Evolutionary conservation across 2,329 filamentous ascomycete genomes (phyloP).

Genomic region (Scleromitrula shiraiana): DNA sequence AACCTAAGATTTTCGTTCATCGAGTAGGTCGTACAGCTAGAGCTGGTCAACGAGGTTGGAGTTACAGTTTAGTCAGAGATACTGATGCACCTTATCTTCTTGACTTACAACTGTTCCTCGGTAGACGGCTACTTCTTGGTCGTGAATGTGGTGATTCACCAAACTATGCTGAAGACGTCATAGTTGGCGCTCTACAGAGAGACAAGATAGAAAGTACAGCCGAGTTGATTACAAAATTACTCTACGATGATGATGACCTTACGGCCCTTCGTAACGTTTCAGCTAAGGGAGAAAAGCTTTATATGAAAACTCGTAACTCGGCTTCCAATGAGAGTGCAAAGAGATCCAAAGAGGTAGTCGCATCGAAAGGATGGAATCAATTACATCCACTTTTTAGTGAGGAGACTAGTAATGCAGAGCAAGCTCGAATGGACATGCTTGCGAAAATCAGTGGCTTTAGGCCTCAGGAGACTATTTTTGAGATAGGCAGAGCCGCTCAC

Average conservation of each 20-base stretch:
- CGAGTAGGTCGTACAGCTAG: conserved; percentile 91
- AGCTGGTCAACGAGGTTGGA: conserved; percentile 89
- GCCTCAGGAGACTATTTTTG: conserved; percentile 92
- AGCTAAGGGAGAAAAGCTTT: conserved; percentile 84
- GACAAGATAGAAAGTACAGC: conserved; percentile 66
- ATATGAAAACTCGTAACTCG: conserved; percentile 80
- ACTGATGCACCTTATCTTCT: conserved; percentile 86
- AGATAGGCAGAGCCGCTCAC: conserved; percentile 61
- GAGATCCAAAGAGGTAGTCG: conserved; percentile 69
- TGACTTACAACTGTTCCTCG: conserved; percentile 89
- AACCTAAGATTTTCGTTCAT: conserved; percentile 95
- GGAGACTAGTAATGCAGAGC: conserved; percentile 55
- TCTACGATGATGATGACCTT: conserved; percentile 70
- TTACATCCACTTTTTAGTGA: conserved; percentile 76
- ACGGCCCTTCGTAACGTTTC: conserved; percentile 63
- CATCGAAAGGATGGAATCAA: conserved; percentile 61
- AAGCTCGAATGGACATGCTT: conserved; percentile 76
- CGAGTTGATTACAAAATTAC: conserved; percentile 76
- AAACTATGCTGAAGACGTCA: conserved; percentile 75
- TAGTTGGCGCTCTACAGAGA: conserved; percentile 68
- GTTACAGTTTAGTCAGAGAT: conserved; percentile 84
- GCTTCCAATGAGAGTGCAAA: conserved; percentile 88
- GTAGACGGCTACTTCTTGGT: conserved; percentile 73
- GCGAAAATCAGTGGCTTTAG: conserved; percentile 82
- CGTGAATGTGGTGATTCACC: conserved; percentile 49